Base-by-base conservation (phyloP, 306 rosid genomes). In the Ochetophila trinervis region DNA sequence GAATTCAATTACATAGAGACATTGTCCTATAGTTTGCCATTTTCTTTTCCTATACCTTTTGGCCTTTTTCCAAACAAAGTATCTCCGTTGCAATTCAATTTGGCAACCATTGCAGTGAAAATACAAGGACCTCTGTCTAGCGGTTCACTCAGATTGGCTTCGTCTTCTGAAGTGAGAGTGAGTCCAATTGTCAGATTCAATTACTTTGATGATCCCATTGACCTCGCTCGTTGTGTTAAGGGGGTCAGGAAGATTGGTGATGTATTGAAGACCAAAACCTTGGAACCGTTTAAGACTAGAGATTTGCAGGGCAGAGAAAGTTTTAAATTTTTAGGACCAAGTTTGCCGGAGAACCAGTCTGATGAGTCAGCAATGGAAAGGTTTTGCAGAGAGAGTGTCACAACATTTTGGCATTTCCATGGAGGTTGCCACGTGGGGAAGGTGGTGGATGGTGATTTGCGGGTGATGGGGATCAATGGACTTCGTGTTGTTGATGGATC, bases 351-450 rank as follows among this genome's bases (percentile, higher is more conserved):
- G 42, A 40, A 9, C 45, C 45, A 40, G 45, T 40, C 45, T 9
- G 45, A 40, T 40, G 45, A 40, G 3, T 40, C 45, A 8, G 10
- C 45, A 40, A 40, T 40, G 45, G 45, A 40, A 0, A 10, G 1
- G 0, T 40, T 40, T 40, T 40, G 45, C 8, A 40, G 45, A 40
- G 12, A 1, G 1, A 44, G 74, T 6, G 19, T 67, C 18, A 52
- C 65, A 1, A 61, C 79, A 4, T 60, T 40, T 35, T 74, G 79
- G 79, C 79, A 67, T 56, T 62, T 67, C 19, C 79, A 74, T 24
- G 79, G 79, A 1, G 79, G 74, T 40, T 67, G 74, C 44, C 12
- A 62, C 17, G 74, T 69, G 16, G 72, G 75, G 16, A 69, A 76
- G 35, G 72, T 70, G 8, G 63, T 76, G 1, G 76, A 70, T 18